phyloP scores from a whole-genome alignment of 2,329 filamentous ascomycete species.

The Diaporthe sp. region DNA sequence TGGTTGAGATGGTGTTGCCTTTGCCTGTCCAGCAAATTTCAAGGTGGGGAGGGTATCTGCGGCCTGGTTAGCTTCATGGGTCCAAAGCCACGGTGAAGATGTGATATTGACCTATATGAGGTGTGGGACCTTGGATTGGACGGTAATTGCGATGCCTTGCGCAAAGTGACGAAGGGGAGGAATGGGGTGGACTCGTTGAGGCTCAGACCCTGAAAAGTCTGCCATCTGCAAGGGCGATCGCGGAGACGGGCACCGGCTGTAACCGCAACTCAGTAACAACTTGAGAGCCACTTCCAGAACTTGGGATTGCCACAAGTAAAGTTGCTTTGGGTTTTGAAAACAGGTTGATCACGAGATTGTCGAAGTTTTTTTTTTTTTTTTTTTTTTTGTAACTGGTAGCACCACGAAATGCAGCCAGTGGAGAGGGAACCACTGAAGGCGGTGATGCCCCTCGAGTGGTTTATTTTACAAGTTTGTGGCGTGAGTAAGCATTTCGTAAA shows the following conservation, averaged over 20 bases:
- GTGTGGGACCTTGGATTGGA: background rate
- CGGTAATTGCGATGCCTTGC: background rate
- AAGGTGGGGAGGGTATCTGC: background rate
- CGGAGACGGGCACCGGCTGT: slow-evolving; percentile 27
- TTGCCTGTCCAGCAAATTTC: background rate
- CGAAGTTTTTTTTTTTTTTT: background rate
- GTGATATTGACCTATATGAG: background rate
- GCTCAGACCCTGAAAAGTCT: slow-evolving; percentile 33
- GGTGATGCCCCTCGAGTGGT: background rate
- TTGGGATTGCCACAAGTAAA: background rate
- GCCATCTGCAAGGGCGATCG: slow-evolving; percentile 31
- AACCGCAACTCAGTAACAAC: slow-evolving; percentile 19
- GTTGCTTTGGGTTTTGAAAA: background rate
- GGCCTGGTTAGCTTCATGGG: background rate
- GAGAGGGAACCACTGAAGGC: too few species aligned
- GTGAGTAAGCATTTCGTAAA: background rate
- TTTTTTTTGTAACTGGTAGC: background rate
- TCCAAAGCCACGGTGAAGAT: background rate
- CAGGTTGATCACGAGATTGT: background rate
- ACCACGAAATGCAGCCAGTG: background rate
- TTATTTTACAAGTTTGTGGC: background rate
- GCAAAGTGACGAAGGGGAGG: background rate
- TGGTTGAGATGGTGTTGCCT: background rate
- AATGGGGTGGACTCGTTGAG: background rate
- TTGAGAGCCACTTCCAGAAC: background rate